Conservation (phyloP, 202 grass and related monocot species). For the Setaria italica region DNA sequence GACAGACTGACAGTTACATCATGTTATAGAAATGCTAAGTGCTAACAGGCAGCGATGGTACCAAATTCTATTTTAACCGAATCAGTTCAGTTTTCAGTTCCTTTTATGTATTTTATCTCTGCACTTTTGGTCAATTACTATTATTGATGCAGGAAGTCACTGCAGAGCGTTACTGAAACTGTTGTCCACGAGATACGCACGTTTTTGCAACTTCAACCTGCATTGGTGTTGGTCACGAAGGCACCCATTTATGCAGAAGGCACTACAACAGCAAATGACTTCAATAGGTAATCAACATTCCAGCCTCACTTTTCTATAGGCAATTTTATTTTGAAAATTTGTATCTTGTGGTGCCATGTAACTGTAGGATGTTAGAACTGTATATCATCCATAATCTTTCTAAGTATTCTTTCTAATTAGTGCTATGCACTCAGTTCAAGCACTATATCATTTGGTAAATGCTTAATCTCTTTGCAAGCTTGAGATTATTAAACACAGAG, state of each 20-base stretch:
- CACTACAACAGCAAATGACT: constrained; percentile 56
- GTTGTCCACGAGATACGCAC: constrained; percentile 74
- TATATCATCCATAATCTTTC: constrained; percentile 5
- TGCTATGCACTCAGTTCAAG: not conserved
- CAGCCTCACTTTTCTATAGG: constrained; percentile 23
- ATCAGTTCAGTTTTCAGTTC: constrained; percentile 22
- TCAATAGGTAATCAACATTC: constrained; percentile 60
- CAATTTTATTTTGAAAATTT: constrained; percentile 22
- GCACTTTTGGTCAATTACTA: constrained; percentile 34
- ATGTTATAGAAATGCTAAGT: constrained; percentile 23
- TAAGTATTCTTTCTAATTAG: not conserved
- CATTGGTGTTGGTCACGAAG: constrained; percentile 85
- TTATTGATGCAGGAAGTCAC: constrained; percentile 65
- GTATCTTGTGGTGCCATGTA: constrained; percentile 14
- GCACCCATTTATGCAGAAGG: constrained; percentile 62
- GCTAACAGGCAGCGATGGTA: constrained; percentile 1
- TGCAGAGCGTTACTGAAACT: constrained; percentile 65
- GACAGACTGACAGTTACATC: not conserved
- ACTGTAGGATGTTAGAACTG: constrained; percentile 23
- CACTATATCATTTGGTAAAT: not conserved
- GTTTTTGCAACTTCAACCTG: constrained; percentile 75
- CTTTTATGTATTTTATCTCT: constrained; percentile 32
- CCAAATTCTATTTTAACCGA: constrained; percentile 9
- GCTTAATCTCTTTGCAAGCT: constrained; percentile 8
- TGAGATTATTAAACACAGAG: not conserved